These are phyloP conservation scores for Rossbeevera mucosa DNA, from an alignment of 768 basidiomycete species.

Conservation along the genomic window DNA sequence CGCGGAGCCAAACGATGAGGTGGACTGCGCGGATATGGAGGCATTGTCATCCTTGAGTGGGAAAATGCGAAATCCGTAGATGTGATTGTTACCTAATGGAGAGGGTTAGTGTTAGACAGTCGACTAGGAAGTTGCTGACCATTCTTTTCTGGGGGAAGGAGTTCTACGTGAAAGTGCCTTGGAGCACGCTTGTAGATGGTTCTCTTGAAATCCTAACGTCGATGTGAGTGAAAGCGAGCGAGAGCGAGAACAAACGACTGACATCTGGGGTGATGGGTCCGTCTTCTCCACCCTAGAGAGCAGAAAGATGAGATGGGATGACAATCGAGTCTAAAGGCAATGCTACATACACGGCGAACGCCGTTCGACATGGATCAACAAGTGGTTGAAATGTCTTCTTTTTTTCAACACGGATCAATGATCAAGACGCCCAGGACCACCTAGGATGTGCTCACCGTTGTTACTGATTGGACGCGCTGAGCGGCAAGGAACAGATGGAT, in stretches of 20 bases:
- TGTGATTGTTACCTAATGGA: constrained; percentile 44
- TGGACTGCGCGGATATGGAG: constrained; percentile 12
- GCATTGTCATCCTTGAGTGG: constrained; percentile 39
- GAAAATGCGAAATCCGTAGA: constrained; percentile 60
- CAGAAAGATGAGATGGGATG: not conserved
- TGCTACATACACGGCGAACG: constrained; percentile 12
- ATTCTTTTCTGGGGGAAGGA: constrained; percentile 55
- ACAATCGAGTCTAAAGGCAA: not conserved
- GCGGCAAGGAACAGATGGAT: not conserved
- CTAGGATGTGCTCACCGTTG: constrained; percentile 1
- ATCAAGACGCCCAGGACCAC: not conserved
- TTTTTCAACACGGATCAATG: constrained; percentile 8
- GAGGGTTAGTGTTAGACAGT: not conserved
- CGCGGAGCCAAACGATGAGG: constrained; percentile 36
- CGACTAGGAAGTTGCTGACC: constrained; percentile 34
- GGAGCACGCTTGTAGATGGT: constrained; percentile 60
- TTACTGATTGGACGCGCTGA: not conserved
- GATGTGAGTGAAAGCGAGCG: not conserved
- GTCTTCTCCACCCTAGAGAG: not conserved
- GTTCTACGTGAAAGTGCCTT: constrained; percentile 51
- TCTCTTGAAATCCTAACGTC: constrained; percentile 52
- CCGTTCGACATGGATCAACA: not conserved
- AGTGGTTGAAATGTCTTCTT: not conserved
- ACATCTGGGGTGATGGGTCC: constrained; percentile 25
- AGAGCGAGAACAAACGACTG: constrained; percentile 6